These are phyloP conservation scores for Diaporthe eres DNA, from an alignment of 2,329 filamentous ascomycete species.

Conservation along the genomic window DNA sequence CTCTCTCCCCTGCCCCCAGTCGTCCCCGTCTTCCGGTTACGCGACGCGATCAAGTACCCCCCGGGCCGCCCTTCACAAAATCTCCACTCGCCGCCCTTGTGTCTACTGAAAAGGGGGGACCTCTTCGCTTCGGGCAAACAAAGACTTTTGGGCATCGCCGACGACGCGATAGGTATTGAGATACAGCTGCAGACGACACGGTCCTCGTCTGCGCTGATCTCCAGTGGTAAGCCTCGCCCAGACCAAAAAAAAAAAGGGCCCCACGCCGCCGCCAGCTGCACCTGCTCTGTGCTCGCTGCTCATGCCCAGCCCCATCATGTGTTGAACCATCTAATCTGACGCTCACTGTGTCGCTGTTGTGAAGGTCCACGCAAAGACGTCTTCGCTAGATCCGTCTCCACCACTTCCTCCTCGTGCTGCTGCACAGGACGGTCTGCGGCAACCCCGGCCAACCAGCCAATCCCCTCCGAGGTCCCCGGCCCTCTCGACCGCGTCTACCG, in stretches of 20 bases:
- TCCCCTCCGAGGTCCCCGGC: slow-evolving; percentile 68
- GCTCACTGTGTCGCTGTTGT: slow-evolving; percentile 40
- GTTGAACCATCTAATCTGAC: slow-evolving; percentile 31
- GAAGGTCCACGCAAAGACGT: slow-evolving; percentile 67
- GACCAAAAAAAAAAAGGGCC: slow-evolving; percentile 26
- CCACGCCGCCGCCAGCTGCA: slow-evolving; percentile 18
- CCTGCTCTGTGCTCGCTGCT: not conserved
- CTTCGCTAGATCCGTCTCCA: slow-evolving; percentile 63
- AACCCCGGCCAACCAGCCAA: slow-evolving; percentile 52
- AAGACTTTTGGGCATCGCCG: slow-evolving; percentile 37
- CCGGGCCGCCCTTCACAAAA: slow-evolving; percentile 35
- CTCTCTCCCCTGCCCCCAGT: slow-evolving; percentile 26
- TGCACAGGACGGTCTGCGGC: slow-evolving; percentile 70
- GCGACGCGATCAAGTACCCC: slow-evolving; percentile 41
- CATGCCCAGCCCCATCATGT: slow-evolving; percentile 16
- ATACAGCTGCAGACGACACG: slow-evolving; percentile 72
- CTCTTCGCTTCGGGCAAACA: slow-evolving; percentile 42
- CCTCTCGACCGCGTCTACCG: slow-evolving; percentile 73
- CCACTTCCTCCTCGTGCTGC: slow-evolving; percentile 71
- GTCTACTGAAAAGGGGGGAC: slow-evolving; percentile 32
- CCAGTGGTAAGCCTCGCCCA: slow-evolving; percentile 60
- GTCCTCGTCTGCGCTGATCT: slow-evolving; percentile 75
- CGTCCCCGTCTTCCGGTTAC: slow-evolving; percentile 40
- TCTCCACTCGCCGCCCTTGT: slow-evolving; percentile 38
- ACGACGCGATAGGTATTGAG: slow-evolving; percentile 53